Evolutionary conservation across 371 early-diverging fungal species (phyloP).

Genomic region (Haplosporangium sp.): DNA sequence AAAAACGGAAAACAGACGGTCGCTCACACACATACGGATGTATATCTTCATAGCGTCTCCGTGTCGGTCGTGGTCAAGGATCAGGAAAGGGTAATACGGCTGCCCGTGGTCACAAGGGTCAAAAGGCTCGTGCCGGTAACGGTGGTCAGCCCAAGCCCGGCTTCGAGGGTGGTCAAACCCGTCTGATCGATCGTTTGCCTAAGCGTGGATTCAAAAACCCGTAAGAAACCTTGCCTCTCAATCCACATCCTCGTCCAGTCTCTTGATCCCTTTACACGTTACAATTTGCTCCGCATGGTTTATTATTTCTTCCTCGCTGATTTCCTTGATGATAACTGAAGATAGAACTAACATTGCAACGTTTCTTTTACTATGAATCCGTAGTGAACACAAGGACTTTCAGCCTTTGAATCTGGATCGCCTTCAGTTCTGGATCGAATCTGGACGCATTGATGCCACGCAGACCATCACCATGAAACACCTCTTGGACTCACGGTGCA

Average conservation of each 20-base stretch:
- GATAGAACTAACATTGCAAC: neutral
- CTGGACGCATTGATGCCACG: conserved; percentile 84
- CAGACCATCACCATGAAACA: conserved; percentile 88
- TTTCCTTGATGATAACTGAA: neutral
- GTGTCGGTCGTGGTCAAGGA: conserved; percentile 88
- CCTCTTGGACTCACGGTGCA: conserved; percentile 79
- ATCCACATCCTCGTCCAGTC: too few relatives aligned
- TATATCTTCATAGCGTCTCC: conserved; percentile 60
- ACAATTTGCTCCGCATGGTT: too few relatives aligned
- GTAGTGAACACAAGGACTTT: conserved; percentile 73
- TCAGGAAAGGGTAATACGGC: conserved; percentile 92
- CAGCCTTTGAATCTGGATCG: conserved; percentile 87
- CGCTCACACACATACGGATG: too few relatives aligned
- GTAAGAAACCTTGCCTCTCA: conserved; percentile 50
- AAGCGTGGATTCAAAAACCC: conserved; percentile 90
- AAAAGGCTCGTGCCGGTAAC: conserved; percentile 85
- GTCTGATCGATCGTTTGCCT: conserved; percentile 85
- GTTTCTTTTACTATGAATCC: neutral
- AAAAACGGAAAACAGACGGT: too few relatives aligned
- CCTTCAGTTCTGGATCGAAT: conserved; percentile 92
- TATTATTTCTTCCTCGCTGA: too few relatives aligned
- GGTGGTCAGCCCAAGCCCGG: conserved; percentile 79
- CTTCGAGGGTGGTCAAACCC: conserved; percentile 97
- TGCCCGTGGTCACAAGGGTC: conserved; percentile 95
- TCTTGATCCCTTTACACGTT: too few relatives aligned